These are phyloP conservation scores for Suhomyces sp. DNA, from an alignment of 805 yeast genomes.

Conservation along the genomic window DNA sequence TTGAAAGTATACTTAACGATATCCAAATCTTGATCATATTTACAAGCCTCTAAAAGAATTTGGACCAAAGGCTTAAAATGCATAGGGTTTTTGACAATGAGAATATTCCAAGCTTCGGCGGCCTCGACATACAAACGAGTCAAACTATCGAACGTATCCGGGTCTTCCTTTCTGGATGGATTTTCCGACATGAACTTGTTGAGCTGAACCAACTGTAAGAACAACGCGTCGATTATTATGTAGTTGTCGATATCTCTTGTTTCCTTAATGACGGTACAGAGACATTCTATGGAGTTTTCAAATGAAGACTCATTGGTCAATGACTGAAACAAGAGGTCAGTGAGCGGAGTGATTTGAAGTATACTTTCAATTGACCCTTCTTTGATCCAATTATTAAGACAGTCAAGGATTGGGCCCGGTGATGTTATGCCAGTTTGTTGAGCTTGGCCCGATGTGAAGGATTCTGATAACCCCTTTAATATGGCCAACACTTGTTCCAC, in stretches of 20 bases:
- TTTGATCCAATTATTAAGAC: constrained; percentile 86
- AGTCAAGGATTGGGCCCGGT: constrained; percentile 63
- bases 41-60: constrained; percentile 66
- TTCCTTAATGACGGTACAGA: constrained; percentile 77
- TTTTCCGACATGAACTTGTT: constrained; percentile 44
- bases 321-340: constrained; percentile 62
- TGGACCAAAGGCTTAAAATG: constrained; percentile 73
- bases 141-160: constrained; percentile 65
- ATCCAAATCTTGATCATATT: constrained; percentile 80
- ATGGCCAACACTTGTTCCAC: constrained; percentile 67
- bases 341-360: constrained; percentile 61
- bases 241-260: constrained; percentile 72
- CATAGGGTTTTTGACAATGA: constrained; percentile 70
- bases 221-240: constrained; percentile 63
- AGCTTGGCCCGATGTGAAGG: too few species aligned
- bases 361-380: constrained; percentile 77
- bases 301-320: constrained; percentile 66
- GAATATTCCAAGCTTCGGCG: constrained; percentile 92
- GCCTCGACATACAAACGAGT: constrained; percentile 85
- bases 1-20: constrained; percentile 87
- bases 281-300: constrained; percentile 83
- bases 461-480: constrained; percentile 49
- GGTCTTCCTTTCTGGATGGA: constrained; percentile 51
- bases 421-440: constrained; percentile 22
- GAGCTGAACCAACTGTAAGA: constrained; percentile 63